Base-by-base conservation (phyloP, 768 basidiomycete species). In the Lactarius psammicola region DNA sequence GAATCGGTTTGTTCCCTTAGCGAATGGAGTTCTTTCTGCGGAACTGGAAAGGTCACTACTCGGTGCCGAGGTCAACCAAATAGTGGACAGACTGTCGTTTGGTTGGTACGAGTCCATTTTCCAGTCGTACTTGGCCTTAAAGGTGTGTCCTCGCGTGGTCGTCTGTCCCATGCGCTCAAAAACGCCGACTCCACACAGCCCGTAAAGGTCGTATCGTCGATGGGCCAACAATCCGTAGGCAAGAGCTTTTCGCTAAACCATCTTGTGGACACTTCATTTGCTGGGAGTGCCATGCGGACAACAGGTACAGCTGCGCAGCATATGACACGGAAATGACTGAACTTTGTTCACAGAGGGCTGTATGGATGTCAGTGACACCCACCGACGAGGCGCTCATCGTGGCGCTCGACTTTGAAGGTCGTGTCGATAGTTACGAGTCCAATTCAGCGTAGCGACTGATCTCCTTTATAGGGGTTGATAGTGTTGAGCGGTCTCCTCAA, bases 91-190 rank as follows among this genome's bases (percentile, higher is more conserved):
- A 54, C 71, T 87, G 7, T 80, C 84, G 0, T 80, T 87, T 60
- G 86, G 85, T 1, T 87, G 86, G 87, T 87, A 87, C 33, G 86
- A 87, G 67, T 84, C 83, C 1, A 75, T 87, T 6, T 85, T 87
- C 65, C 82, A 81, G 68, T 86, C 86, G 0, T 87, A 88, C 63
- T 81, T 85, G 81, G 82, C 84, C 0, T 75, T 76, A 23, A 87
- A 84, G 80, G 85, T 81, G 54, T 7, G 53, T 20, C 49, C 38
- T 28, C 13, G 36, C 6, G n/a, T 26, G 10, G 1, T 54, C 18
- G 1, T 28, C 4, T 33, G 28, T 26, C 0, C 1, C 40, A 33
- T 63, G 62, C 36, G 57, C 31, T 20, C 20, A 30, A 6, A 51
- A 18, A 28, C 1, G 5, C 10, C 34, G 30, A 57, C 7, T 53